These are phyloP conservation scores for Colletotrichum zoysiae DNA, from an alignment of 2,329 filamentous ascomycete genomes.

Conservation along the genomic window DNA sequence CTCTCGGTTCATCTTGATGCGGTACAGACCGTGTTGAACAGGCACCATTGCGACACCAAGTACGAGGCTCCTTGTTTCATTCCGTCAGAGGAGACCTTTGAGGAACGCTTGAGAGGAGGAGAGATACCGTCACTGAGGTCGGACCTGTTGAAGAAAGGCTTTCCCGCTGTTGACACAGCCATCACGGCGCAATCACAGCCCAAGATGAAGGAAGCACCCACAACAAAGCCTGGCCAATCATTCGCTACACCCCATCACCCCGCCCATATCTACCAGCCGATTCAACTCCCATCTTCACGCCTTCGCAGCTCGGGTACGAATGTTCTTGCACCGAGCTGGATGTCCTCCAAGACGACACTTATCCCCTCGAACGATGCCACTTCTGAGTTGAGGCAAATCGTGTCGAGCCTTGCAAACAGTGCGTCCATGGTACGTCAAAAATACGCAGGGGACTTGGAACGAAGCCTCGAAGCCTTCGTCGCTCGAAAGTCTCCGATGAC, in stretches of 20 bases:
- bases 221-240: not conserved
- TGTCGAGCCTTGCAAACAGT: constrained; percentile 48
- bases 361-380: constrained; percentile 22
- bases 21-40: constrained; percentile 57
- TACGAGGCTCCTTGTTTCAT: constrained; percentile 42
- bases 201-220: not conserved
- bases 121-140: constrained; percentile 40
- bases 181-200: too few relatives aligned
- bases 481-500: constrained; percentile 18
- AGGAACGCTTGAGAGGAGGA: constrained; percentile 39
- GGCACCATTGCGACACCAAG: constrained; percentile 44
- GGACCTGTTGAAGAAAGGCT: constrained; percentile 43
- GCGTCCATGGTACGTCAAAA: constrained; percentile 51
- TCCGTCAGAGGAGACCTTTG: constrained; percentile 42
- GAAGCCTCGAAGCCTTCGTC: constrained; percentile 48
- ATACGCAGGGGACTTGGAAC: constrained; percentile 51
- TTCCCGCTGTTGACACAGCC: constrained; percentile 26
- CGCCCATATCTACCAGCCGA: constrained; percentile 22
- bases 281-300: constrained; percentile 4
- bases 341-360: constrained; percentile 27
- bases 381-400: constrained; percentile 48
- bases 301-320: constrained; percentile 28
- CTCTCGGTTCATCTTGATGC: constrained; percentile 57
- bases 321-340: constrained; percentile 37
- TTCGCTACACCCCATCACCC: constrained; percentile 12